phyloP scores from a whole-genome alignment of 257 asterid genomes.

The Penstemon eatonii region DNA sequence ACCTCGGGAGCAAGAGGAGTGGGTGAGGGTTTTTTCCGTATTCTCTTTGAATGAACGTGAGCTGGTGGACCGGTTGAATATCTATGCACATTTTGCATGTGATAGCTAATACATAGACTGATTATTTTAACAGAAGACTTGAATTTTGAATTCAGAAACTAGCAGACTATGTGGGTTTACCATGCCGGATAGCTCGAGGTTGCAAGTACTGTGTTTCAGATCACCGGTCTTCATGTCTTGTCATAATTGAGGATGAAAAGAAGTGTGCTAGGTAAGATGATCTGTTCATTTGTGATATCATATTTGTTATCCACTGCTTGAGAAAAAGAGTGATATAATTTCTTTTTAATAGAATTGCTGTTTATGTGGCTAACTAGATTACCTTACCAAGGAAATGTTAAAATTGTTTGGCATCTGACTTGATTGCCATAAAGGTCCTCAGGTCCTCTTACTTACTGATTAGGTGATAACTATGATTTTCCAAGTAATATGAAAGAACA shows the following conservation, averaged over 20 bases:
- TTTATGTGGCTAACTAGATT: background rate
- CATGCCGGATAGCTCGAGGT: constrained; percentile 95
- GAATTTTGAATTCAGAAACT: constrained; percentile 60
- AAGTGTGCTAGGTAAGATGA: constrained; percentile 55
- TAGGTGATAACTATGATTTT: background rate
- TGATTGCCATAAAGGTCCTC: too few species aligned
- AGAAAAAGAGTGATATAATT: background rate
- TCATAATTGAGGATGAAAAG: constrained; percentile 70
- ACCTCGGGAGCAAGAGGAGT: constrained; percentile 3
- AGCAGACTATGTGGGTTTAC: constrained; percentile 96
- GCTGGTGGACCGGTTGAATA: constrained; percentile 13
- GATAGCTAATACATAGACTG: background rate
- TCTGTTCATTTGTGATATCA: constrained; percentile 13
- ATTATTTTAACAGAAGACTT: constrained; percentile 18
- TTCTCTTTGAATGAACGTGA: constrained; percentile 6
- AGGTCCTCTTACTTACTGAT: too few species aligned
- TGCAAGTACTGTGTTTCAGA: constrained; percentile 90
- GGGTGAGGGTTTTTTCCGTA: background rate
- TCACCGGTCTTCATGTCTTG: constrained; percentile 87
- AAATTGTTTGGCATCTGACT: too few species aligned
- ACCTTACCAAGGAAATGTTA: too few species aligned
- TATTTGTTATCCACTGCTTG: background rate
- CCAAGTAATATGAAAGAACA: background rate
- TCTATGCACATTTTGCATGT: constrained; percentile 5
- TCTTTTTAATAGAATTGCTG: background rate